phyloP scores from a whole-genome alignment of 352 stramenopile genomes.

The Phytophthora chlamydospora region DNA sequence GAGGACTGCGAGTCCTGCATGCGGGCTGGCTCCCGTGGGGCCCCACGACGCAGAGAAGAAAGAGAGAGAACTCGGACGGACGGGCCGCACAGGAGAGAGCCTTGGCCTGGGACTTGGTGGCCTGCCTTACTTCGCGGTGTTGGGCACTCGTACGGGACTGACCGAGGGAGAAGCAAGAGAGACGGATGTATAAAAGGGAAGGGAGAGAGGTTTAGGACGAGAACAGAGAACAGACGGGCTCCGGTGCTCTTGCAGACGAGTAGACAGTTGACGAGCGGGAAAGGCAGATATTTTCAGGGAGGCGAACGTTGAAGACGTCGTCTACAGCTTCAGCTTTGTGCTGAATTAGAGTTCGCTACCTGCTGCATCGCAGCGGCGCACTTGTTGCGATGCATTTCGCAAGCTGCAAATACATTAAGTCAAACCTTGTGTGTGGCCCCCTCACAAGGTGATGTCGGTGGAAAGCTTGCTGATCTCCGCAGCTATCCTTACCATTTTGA shows the following conservation, averaged over 20 bases:
- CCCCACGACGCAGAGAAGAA: neutral
- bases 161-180: constrained; percentile 18
- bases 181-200: constrained; percentile 22
- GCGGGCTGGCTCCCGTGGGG: constrained; percentile 3
- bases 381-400: no score
- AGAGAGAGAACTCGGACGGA: neutral
- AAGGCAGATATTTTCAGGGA: neutral
- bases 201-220: neutral
- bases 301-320: no score
- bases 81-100: neutral
- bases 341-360: no score
- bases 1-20: constrained; percentile 57
- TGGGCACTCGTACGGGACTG: neutral
- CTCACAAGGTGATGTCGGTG: no score
- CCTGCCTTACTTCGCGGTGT: neutral
- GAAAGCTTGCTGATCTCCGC: no score
- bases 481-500: no score
- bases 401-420: no score
- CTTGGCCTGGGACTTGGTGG: constrained; percentile 7
- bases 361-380: no score
- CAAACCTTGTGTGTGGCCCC: no score
- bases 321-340: no score
- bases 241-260: constrained; percentile 6
- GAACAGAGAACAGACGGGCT: constrained; percentile 14
- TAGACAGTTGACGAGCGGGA: neutral